Percentiles rank a stretch among this genome's conserved stretches.
These are phyloP conservation scores for Clarireedia sp. DNA, from an alignment of 2,329 filamentous ascomycete species.

Conservation along the genomic window DNA sequence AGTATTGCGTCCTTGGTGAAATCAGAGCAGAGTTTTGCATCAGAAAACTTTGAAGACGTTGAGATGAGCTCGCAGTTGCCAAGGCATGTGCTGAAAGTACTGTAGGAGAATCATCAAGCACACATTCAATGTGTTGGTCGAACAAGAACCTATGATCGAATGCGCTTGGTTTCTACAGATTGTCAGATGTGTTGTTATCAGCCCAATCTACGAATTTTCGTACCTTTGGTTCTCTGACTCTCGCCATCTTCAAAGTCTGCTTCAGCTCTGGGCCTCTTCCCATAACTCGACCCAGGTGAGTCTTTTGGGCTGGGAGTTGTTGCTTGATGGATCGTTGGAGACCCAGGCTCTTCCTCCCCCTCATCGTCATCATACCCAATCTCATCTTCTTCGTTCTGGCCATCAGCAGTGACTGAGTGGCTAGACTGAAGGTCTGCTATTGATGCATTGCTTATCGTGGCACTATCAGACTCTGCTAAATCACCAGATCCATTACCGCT, in stretches of 20 bases:
- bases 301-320: constrained; percentile 4
- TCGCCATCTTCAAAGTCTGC: constrained; percentile 18
- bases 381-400: constrained; percentile 24
- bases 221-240: constrained; percentile 19
- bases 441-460: constrained; percentile 24
- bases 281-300: constrained; percentile 14
- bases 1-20: too few relatives aligned
- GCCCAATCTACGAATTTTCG: constrained; percentile 2
- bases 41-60: constrained; percentile 5
- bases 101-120: background rate
- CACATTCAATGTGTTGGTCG: too few relatives aligned
- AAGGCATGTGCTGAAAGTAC: background rate
- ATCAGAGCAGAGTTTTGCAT: background rate
- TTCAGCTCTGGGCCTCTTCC: constrained; percentile 25
- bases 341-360: constrained; percentile 9
- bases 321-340: constrained; percentile 1
- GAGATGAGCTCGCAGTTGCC: background rate
- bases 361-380: constrained; percentile 26
- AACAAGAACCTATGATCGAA: constrained; percentile 18
- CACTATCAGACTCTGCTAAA: constrained; percentile 28
- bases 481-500: background rate
- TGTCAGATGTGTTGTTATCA: constrained; percentile 14
- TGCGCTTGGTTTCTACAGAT: constrained; percentile 27
- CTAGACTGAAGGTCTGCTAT: constrained; percentile 2
- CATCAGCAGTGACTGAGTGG: constrained; percentile 28